phyloP scores from a whole-genome alignment of 2,329 filamentous ascomycete species.

The Fusarium decemcellulare region DNA sequence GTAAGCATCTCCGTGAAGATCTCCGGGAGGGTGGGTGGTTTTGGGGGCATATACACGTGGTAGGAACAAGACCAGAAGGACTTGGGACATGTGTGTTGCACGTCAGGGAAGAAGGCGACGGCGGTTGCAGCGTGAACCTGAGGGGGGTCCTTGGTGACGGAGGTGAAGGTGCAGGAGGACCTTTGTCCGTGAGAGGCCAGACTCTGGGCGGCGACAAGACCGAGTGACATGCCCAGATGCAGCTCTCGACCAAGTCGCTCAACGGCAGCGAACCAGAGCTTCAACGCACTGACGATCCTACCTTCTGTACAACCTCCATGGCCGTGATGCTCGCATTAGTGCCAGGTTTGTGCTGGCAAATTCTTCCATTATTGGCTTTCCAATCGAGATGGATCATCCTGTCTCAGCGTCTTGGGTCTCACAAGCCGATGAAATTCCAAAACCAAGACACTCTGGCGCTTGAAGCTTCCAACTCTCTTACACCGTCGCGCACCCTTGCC shows the following conservation, averaged over 20 bases:
- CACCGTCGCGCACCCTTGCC: neutral
- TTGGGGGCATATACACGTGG: conserved; percentile 8
- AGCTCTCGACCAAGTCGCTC: neutral
- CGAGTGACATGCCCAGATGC: conserved; percentile 5
- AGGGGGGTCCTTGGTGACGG: neutral
- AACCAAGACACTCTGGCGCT: neutral
- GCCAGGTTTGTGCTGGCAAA: neutral
- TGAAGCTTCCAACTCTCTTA: neutral
- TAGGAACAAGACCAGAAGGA: conserved; percentile 8
- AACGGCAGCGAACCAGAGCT: neutral
- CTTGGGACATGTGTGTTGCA: neutral
- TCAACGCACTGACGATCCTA: conserved; percentile 4
- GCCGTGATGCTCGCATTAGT: neutral
- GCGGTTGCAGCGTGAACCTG: no score
- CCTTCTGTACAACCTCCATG: neutral
- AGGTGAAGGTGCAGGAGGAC: neutral
- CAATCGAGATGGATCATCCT: no score
- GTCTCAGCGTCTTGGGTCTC: no score
- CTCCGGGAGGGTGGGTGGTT: neutral
- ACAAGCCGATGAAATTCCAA: no score
- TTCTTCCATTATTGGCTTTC: no score
- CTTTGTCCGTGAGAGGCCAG: neutral
- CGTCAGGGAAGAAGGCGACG: neutral
- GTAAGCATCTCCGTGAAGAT: conserved; percentile 5
- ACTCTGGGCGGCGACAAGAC: no score